These are phyloP conservation scores for Pseudogymnoascus verrucosus DNA, from an alignment of 2,329 filamentous ascomycete genomes.

Conservation along the genomic window DNA sequence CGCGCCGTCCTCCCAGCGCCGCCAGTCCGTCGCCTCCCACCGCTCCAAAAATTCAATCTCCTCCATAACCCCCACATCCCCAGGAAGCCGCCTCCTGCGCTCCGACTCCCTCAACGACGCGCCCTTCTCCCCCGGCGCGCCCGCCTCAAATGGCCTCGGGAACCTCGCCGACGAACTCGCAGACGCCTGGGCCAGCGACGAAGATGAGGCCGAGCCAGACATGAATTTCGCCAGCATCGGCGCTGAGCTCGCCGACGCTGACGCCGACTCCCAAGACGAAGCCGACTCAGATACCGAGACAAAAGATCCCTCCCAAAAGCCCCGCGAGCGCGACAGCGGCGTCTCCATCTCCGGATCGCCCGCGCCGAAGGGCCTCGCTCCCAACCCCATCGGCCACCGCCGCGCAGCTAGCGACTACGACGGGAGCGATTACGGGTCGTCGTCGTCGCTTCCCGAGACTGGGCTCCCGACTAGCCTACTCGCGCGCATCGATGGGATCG, in stretches of 20 bases:
- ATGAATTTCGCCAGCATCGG: slow-evolving; percentile 27
- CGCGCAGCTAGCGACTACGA: slow-evolving; percentile 55
- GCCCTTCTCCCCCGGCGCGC: slow-evolving; percentile 30
- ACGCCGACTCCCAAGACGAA: background rate
- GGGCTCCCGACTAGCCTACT: slow-evolving; percentile 60
- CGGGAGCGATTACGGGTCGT: slow-evolving; percentile 66
- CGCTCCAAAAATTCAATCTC: background rate
- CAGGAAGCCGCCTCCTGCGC: slow-evolving; percentile 10
- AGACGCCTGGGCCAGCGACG: slow-evolving; percentile 60
- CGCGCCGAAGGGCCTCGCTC: background rate
- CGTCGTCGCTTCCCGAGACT: slow-evolving; percentile 61
- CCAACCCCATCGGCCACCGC: slow-evolving; percentile 32
- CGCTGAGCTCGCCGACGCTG: slow-evolving; percentile 13
- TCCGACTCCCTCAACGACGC: slow-evolving; percentile 23
- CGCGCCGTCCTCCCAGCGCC: background rate
- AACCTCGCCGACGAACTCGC: slow-evolving; percentile 77
- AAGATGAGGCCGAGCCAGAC: slow-evolving; percentile 47
- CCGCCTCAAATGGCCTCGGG: slow-evolving; percentile 52
- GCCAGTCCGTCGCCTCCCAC: background rate
- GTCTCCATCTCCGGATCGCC: slow-evolving; percentile 26
- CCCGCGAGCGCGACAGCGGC: slow-evolving; percentile 24
- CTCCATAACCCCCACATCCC: background rate
- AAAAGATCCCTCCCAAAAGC: background rate
- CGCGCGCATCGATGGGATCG: slow-evolving; percentile 63
- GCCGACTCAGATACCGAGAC: background rate